Conservation (phyloP, 176 grass and related monocot species). For the Aegilops tauschii region DNA sequence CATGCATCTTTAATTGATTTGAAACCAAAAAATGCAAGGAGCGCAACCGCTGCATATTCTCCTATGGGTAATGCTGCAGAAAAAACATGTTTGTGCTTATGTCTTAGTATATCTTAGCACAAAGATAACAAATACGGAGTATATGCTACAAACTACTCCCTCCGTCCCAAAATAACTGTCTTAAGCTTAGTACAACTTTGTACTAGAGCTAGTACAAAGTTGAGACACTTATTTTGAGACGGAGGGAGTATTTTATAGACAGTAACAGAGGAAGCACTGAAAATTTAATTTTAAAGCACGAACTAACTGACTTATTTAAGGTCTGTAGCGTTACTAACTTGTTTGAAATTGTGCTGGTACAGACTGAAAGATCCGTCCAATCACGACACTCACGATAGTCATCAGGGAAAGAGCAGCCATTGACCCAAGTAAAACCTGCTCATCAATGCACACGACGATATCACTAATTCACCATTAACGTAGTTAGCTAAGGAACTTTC, state of each 20-base stretch:
- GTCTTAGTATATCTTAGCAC: conserved; percentile 15
- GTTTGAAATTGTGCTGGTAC: conserved; percentile 95
- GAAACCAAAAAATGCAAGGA: conserved; percentile 88
- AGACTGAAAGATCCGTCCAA: conserved; percentile 84
- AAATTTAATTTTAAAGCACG: not conserved
- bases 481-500: not conserved
- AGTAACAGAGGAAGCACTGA: not conserved
- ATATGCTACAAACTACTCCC: not conserved
- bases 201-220: too few species aligned
- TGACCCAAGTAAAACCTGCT: conserved; percentile 84
- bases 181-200: too few species aligned
- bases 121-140: not conserved
- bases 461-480: not conserved
- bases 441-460: conserved; percentile 20
- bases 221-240: too few species aligned
- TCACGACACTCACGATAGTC: conserved; percentile 84
- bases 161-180: too few species aligned
- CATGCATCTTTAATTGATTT: conserved; percentile 97
- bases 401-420: conserved; percentile 89
- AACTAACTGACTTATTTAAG: not conserved
- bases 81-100: conserved; percentile 15
- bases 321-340: conserved; percentile 45
- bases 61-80: conserved; percentile 86
- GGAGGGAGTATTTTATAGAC: not conserved
- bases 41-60: conserved; percentile 86